Percentiles rank a stretch among this genome's conserved stretches.
These are phyloP conservation scores for Monotropa hypopitys DNA, from an alignment of 179 eudicot genomes.

Conservation along the genomic window DNA sequence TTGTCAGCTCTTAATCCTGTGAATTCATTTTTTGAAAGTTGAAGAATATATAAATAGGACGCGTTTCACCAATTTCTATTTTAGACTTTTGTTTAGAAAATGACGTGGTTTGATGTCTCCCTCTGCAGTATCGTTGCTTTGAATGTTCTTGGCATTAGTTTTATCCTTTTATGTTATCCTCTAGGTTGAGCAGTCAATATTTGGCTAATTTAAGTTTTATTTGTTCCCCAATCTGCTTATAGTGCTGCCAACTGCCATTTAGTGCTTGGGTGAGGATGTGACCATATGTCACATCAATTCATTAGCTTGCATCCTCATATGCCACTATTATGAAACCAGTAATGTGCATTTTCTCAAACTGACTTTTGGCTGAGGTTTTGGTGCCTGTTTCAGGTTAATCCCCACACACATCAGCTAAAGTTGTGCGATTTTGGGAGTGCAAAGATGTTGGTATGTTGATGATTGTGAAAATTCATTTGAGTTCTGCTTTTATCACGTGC, in stretches of 20 bases:
- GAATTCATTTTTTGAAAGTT: background rate
- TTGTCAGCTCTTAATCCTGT: background rate
- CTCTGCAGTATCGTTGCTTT: background rate
- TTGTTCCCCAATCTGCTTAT: background rate
- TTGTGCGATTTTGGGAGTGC: conserved; percentile 96
- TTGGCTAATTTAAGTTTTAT: background rate
- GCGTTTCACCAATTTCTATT: background rate
- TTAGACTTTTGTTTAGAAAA: too few relatives aligned
- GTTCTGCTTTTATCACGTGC: background rate
- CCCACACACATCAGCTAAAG: conserved; percentile 91
- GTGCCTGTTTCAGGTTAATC: conserved; percentile 54
- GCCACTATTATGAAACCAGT: background rate
- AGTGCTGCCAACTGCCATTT: background rate
- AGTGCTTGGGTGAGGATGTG: background rate
- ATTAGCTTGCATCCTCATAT: background rate
- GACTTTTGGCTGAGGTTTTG: background rate
- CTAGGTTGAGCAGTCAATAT: background rate
- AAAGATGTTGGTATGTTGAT: conserved; percentile 67
- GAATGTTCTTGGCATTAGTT: background rate
- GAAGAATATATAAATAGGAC: background rate
- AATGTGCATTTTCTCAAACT: background rate
- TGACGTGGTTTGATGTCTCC: background rate
- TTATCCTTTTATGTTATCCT: background rate
- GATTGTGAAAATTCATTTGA: background rate
- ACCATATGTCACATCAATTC: background rate